Base-by-base conservation (phyloP, 768 basidiomycete genomes). In the Dendrothele bispora region DNA sequence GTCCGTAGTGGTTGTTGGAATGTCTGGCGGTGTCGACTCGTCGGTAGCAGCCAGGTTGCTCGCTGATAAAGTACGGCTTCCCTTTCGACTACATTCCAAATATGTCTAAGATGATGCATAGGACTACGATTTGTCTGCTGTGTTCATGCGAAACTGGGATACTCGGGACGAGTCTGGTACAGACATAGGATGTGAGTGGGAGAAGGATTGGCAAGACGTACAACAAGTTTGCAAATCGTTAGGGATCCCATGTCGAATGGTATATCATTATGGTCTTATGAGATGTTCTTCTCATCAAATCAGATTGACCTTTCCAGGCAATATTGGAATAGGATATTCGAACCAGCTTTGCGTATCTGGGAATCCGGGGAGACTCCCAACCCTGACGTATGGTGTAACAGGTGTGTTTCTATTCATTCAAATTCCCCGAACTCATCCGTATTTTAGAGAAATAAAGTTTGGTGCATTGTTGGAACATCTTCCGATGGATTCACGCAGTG, bases 131-230 rank as follows among this genome's bases (percentile, higher is more conserved):
- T 73, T 95, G 2, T 87, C 88, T 32, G 91, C 91, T 10, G 78
- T 97, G 1, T 98, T 86, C 65, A 98, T 98, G 95, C 80, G 91
- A 18, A 98, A 98, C 50, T 98, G 95, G 95, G 89, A 92, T 56
- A 87, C 86, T 2, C 75, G 85, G 32, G 89, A 93, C 58, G 91
- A 94, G 66, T 81, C 75, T 21, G 86, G 80, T 15, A 78, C 83
- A 0, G 88, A 88, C 59, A 74, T 72, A n/a, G 88, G 89, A 3
- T 98, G 95, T 56, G 91, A 94, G 63, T 98, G 95, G 95, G 87
- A 98, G 67, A 86, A 83, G 50, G 95, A 98, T 58, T 97, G 89
- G 88, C 81, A 87, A 51, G 92, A 95, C 62, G 95, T 97, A 1
- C 85, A 85, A 57, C 69, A 72, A 15, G 89, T 97, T 11, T 93